Evolutionary conservation across 1,284 basidiomycete genomes (phyloP).

Genomic region (Boletus semigastroideus): DNA sequence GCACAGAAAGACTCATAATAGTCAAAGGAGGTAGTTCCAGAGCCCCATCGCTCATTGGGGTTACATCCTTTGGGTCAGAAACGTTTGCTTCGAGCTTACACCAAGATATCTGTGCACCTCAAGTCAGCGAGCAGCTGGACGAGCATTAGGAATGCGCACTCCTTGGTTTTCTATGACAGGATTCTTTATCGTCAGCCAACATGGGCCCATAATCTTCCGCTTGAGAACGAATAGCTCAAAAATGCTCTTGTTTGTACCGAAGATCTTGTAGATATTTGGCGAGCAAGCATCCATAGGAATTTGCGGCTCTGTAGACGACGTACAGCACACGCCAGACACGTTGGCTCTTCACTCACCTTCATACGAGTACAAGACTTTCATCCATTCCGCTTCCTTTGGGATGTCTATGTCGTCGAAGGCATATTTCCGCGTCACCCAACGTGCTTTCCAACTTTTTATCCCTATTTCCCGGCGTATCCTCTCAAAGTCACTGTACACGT

Average conservation of each 20-base stretch:
- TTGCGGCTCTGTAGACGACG: constrained; percentile 44
- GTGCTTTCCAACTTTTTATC: constrained; percentile 78
- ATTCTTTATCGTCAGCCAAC: constrained; percentile 89
- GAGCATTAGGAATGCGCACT: constrained; percentile 45
- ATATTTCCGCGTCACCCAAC: constrained; percentile 89
- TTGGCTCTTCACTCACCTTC: constrained; percentile 50
- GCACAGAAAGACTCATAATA: constrained; percentile 84
- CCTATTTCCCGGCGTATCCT: constrained; percentile 69
- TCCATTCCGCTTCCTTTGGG: constrained; percentile 79
- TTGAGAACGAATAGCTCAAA: constrained; percentile 97
- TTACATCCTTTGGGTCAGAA: constrained; percentile 84
- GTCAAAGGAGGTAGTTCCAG: constrained; percentile 90
- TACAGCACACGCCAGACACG: not conserved
- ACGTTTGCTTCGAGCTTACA: constrained; percentile 93
- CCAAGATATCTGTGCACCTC: constrained; percentile 74
- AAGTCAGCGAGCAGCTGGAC: constrained; percentile 1
- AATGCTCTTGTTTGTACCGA: constrained; percentile 91
- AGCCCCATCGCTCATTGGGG: constrained; percentile 76
- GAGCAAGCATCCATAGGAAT: constrained; percentile 75
- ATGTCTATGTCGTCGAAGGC: constrained; percentile 89
- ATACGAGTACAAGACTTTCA: constrained; percentile 90
- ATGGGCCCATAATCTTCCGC: constrained; percentile 98
- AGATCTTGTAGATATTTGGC: constrained; percentile 83
- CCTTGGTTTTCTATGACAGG: constrained; percentile 73
- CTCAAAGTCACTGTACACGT: constrained; percentile 88